A percentile compares a stretch with the other conserved stretches of the same genome.
Conservation (phyloP, 23 red algal genomes). For the Gracilariopsis chorda region DNA sequence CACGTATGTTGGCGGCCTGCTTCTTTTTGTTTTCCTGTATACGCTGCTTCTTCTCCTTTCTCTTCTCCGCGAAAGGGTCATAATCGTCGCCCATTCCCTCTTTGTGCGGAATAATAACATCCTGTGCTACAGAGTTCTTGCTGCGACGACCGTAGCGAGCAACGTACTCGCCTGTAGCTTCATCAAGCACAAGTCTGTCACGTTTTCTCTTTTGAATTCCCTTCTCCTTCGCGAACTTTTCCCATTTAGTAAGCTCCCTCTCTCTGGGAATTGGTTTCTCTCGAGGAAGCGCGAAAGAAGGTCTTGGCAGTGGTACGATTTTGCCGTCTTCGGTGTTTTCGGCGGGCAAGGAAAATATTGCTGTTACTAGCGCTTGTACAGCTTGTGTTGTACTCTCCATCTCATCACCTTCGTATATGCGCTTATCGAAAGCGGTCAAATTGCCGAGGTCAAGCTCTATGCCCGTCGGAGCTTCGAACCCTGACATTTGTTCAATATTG, state of each 20-base stretch:
- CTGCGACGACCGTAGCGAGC: conserved; percentile 72
- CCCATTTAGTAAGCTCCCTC: conserved; percentile 81
- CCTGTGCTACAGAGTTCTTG: conserved; percentile 31
- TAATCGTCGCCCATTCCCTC: conserved; percentile 57
- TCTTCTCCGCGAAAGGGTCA: conserved; percentile 52
- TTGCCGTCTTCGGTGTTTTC: conserved; percentile 23
- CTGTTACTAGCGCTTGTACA: conserved; percentile 16
- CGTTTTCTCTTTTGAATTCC: conserved; percentile 89
- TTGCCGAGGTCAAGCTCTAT: conserved; percentile 66
- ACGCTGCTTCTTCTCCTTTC: conserved; percentile 28
- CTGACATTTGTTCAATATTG: no score
- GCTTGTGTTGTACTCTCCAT: conserved; percentile 9
- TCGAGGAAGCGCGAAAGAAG: conserved; percentile 65
- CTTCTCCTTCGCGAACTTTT: conserved; percentile 81
- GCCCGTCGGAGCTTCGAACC: conserved; percentile 27
- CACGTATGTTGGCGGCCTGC: conserved; percentile 15
- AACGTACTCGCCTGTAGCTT: conserved; percentile 53
- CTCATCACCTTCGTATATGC: not conserved
- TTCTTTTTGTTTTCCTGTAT: conserved; percentile 56
- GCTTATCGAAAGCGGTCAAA: conserved; percentile 38
- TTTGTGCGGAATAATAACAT: conserved; percentile 61
- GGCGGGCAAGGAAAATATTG: conserved; percentile 57
- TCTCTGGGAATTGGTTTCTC: conserved; percentile 83
- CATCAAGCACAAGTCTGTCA: conserved; percentile 88
- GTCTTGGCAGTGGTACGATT: conserved; percentile 54